Conservation (phyloP, 1,284 basidiomycete species). For the Phellinidium pouzarii region DNA sequence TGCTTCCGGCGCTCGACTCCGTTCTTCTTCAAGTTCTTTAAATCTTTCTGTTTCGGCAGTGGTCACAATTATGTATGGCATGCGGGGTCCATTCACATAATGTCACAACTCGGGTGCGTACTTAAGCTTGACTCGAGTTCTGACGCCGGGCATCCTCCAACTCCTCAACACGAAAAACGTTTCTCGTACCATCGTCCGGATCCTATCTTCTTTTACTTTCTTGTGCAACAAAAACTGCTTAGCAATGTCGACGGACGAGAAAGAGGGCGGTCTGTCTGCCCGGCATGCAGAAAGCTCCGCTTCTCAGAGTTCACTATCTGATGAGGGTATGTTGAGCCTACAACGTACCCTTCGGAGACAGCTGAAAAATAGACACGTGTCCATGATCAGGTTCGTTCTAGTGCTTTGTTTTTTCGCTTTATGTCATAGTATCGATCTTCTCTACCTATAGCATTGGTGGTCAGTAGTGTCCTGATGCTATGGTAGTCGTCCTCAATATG, state of each 20-base stretch:
- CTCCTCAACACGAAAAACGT: too few relatives aligned
- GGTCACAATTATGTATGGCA: too few relatives aligned
- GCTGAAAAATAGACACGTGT: constrained; percentile 60
- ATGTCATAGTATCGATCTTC: constrained; percentile 3
- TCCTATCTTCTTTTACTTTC: not conserved
- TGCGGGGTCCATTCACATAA: too few relatives aligned
- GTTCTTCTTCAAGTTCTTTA: too few relatives aligned
- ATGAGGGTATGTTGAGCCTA: constrained; percentile 5
- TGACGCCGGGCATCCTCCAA: too few relatives aligned
- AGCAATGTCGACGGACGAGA: not conserved
- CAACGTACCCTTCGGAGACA: constrained; percentile 40
- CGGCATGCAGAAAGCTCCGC: not conserved
- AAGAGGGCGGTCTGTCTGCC: not conserved
- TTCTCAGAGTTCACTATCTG: constrained; percentile 5
- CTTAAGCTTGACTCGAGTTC: too few relatives aligned
- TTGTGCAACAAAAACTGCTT: not conserved
- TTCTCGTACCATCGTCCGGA: not conserved
- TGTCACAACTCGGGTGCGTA: too few relatives aligned
- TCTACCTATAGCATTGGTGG: constrained; percentile 18
- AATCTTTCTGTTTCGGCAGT: too few relatives aligned
- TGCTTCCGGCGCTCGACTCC: too few relatives aligned
- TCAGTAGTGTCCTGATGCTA: not conserved
- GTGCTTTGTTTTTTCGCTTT: not conserved
- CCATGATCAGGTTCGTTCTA: constrained; percentile 57
- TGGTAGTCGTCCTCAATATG: not conserved